phyloP scores from a whole-genome alignment of 805 yeast species.

The Candida succiphila region DNA sequence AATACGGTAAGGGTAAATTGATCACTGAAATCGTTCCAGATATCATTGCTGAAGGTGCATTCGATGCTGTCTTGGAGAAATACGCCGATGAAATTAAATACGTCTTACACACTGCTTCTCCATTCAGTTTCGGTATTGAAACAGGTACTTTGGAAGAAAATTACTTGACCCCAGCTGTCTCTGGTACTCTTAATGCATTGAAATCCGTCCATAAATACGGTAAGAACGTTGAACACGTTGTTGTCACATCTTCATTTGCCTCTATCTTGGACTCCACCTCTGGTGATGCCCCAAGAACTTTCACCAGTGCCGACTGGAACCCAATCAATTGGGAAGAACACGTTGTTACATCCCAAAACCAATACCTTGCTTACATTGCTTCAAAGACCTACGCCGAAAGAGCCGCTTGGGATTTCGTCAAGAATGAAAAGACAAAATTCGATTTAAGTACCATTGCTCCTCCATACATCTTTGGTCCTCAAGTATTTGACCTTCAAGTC shows the following conservation, averaged over 20 bases:
- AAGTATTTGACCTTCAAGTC: slow-evolving; percentile 21
- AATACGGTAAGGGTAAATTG: slow-evolving; percentile 11
- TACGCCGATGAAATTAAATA: slow-evolving; percentile 22
- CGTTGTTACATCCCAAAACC: slow-evolving; percentile 12
- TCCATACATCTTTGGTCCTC: slow-evolving; percentile 33
- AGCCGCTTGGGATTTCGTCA: slow-evolving; percentile 30
- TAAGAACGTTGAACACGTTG: slow-evolving; percentile 31
- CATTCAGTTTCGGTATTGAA: slow-evolving; percentile 22
- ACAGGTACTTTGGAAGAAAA: slow-evolving; percentile 33
- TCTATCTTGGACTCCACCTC: slow-evolving; percentile 17
- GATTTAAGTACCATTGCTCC: slow-evolving; percentile 23
- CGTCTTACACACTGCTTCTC: slow-evolving; percentile 31
- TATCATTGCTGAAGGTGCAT: slow-evolving; percentile 28
- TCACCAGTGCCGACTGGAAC: slow-evolving; percentile 26
- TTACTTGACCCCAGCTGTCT: slow-evolving; percentile 34
- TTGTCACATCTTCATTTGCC: slow-evolving; percentile 44
- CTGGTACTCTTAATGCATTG: slow-evolving; percentile 35
- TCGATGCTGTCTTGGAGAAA: slow-evolving; percentile 31
- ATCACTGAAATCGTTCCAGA: slow-evolving; percentile 22
- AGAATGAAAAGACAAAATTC: slow-evolving; percentile 22
- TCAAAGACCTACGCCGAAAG: slow-evolving; percentile 36
- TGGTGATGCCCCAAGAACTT: background rate
- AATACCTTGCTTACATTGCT: slow-evolving; percentile 24
- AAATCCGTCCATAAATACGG: slow-evolving; percentile 27
- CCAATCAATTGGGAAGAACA: slow-evolving; percentile 13